Conservation (phyloP, 805 yeast genomes). For the Blastobotrys peoriensis region DNA sequence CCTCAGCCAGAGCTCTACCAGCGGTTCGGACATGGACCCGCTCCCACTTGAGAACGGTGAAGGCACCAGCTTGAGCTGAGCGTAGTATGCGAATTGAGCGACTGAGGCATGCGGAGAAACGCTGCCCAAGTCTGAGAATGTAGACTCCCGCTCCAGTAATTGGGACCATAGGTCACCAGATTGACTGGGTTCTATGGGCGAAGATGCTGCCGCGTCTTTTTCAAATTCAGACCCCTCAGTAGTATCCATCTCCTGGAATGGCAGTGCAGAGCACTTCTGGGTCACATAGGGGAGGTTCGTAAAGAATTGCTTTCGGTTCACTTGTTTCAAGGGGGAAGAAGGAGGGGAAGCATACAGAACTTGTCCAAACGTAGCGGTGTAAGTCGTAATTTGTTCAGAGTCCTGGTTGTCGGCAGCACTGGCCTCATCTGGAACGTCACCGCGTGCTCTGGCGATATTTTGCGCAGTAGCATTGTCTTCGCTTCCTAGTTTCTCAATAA, state of each 20-base stretch:
- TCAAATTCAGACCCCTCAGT: slow-evolving; percentile 12
- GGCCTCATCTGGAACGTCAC: background rate
- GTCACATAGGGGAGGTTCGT: slow-evolving; percentile 26
- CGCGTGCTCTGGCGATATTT: slow-evolving; percentile 7
- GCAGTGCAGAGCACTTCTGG: slow-evolving; percentile 21
- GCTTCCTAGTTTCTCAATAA: background rate
- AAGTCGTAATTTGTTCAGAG: slow-evolving; percentile 9
- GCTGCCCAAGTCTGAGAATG: background rate
- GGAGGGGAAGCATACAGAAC: slow-evolving; percentile 24
- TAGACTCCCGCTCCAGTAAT: slow-evolving; percentile 9
- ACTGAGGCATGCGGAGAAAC: slow-evolving; percentile 2
- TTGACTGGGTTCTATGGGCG: background rate
- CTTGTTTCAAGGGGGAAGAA: slow-evolving; percentile 11
- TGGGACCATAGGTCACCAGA: slow-evolving; percentile 14
- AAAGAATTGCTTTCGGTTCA: slow-evolving; percentile 20
- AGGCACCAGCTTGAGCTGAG: slow-evolving; percentile 44
- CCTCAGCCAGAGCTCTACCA: slow-evolving; percentile 52
- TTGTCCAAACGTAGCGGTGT: slow-evolving; percentile 30
- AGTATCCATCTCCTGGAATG: slow-evolving; percentile 18
- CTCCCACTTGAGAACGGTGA: slow-evolving; percentile 30
- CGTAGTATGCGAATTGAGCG: slow-evolving; percentile 25
- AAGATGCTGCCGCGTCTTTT: background rate
- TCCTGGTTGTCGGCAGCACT: slow-evolving; percentile 6
- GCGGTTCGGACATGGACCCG: slow-evolving; percentile 31
- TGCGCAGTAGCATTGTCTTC: background rate